Base-by-base conservation (phyloP, 1,139 yeast genomes). In the Nematodospora anomalae region DNA sequence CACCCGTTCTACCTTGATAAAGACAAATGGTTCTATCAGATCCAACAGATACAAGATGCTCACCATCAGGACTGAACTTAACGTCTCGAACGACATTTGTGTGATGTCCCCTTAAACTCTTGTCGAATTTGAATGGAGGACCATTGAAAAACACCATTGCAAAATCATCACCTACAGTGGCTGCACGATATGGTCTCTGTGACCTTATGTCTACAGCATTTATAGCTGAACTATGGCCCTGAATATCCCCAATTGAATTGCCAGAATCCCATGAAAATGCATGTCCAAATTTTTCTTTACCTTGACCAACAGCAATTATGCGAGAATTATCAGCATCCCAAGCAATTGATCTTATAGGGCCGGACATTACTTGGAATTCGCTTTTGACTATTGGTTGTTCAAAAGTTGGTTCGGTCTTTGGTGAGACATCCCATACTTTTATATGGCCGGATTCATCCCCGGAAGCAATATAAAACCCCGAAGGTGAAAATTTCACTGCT, bases 241-340 rank as follows among this genome's bases (percentile, higher is more conserved):
- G 82, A 49, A 94, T 83, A 57, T 92, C 97, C 37, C 98, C 99
- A 31, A 92, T 82, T 8, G 96, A 79, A 60, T 92, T 92, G 40
- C 98, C 98, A 1, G 95, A 76, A 57, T 92, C 99, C 76, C 86
- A 85, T 5, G 96, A 79, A 55, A 92, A 88, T 44, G 95, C 90
- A 51, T 86, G 96, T 3, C 97, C 98, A 54, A 79, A 89, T 46
- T 84, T 76, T 52, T 90, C 97, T 52, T 84, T 83, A 33, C 98
- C 97, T 51, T 86, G 84, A 36, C 99, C 99, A 8, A 90, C 97
- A 1, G 96, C 96, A 55, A 94, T 86, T 38, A 94, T 66, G 46
- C 98, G 74, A 40, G 81, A 69, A 34, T 82, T 79, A 52, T 94
- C 98, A 14, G 84, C 83, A 57, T 94, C 98, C 98, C 97, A 94